These are phyloP conservation scores for Canavalia gladiata DNA, from an alignment of 306 rosid genomes.

Conservation along the genomic window DNA sequence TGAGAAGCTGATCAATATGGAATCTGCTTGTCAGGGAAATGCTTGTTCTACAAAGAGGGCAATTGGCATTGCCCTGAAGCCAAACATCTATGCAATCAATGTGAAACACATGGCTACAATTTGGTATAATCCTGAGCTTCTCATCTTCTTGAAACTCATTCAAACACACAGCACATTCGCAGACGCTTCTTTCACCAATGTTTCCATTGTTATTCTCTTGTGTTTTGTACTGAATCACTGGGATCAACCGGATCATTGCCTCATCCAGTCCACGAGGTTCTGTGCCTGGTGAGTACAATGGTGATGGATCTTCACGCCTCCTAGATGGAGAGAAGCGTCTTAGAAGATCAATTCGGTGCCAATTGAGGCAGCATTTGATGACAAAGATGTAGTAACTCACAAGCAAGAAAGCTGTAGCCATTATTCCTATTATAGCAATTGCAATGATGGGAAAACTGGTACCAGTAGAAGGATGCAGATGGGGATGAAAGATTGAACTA, in stretches of 20 bases:
- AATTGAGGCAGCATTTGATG: slow-evolving; percentile 94
- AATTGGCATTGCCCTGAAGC: slow-evolving; percentile 92
- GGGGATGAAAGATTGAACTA: slow-evolving; percentile 55
- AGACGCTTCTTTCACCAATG: slow-evolving; percentile 42
- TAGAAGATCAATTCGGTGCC: slow-evolving; percentile 92
- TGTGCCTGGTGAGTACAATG: slow-evolving; percentile 50
- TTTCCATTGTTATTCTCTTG: slow-evolving; percentile 36
- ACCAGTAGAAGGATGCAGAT: slow-evolving; percentile 59
- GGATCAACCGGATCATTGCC: slow-evolving; percentile 81
- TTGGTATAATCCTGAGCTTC: slow-evolving; percentile 83
- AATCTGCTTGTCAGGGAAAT: slow-evolving; percentile 63
- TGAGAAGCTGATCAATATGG: slow-evolving; percentile 60
- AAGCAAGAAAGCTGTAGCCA: slow-evolving; percentile 87
- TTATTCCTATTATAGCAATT: slow-evolving; percentile 86
- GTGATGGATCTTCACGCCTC: slow-evolving; percentile 53
- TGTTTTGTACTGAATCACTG: slow-evolving; percentile 70
- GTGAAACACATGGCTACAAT: slow-evolving; percentile 86
- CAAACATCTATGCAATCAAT: slow-evolving; percentile 96
- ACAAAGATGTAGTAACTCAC: slow-evolving; percentile 93
- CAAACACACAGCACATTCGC: slow-evolving; percentile 92
- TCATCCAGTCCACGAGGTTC: slow-evolving; percentile 78
- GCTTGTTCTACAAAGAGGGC: slow-evolving; percentile 92
- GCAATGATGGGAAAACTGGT: slow-evolving; percentile 91
- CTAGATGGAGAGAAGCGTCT: slow-evolving; percentile 75
- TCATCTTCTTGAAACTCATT: slow-evolving; percentile 81